Evolutionary conservation across 176 grass and related monocot species (phyloP).

Genomic region (Luzula sylvatica): DNA sequence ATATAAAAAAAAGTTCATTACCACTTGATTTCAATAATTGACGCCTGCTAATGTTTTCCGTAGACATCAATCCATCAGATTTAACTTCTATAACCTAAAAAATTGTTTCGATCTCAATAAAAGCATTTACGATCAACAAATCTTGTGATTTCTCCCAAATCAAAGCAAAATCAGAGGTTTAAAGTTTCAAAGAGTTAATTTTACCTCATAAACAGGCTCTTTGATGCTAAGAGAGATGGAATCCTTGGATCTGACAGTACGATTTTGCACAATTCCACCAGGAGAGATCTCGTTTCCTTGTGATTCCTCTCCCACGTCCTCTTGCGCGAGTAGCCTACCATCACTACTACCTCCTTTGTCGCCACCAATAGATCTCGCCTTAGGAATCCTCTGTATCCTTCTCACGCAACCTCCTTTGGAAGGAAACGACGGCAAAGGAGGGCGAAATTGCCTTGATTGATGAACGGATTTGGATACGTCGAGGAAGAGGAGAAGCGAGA

Average conservation of each 20-base stretch:
- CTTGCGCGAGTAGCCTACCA: constrained; percentile 22
- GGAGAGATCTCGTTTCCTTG: constrained; percentile 1
- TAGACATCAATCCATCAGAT: constrained; percentile 59
- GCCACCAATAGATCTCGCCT: constrained; percentile 4
- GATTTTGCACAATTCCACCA: constrained; percentile 20
- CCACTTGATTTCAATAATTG: constrained; percentile 96
- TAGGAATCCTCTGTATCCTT: no score
- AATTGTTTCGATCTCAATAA: background rate
- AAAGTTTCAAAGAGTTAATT: background rate
- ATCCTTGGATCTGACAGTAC: constrained; percentile 25
- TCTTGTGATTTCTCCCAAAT: no score
- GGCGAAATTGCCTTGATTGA: constrained; percentile 3
- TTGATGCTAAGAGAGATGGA: constrained; percentile 69
- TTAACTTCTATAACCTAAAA: constrained; percentile 82
- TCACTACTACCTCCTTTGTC: constrained; percentile 30
- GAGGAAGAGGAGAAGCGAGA: constrained; percentile 14
- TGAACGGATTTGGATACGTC: constrained; percentile 22
- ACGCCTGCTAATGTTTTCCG: constrained; percentile 74
- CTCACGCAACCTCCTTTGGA: background rate
- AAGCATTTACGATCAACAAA: background rate
- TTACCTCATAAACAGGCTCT: constrained; percentile 89
- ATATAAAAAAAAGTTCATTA: constrained; percentile 20
- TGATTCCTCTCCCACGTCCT: constrained; percentile 3
- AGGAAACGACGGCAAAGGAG: constrained; percentile 4
- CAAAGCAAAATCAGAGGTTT: background rate